Base-by-base conservation (phyloP, 768 basidiomycete species). In the Botryobasidium botryosum region DNA sequence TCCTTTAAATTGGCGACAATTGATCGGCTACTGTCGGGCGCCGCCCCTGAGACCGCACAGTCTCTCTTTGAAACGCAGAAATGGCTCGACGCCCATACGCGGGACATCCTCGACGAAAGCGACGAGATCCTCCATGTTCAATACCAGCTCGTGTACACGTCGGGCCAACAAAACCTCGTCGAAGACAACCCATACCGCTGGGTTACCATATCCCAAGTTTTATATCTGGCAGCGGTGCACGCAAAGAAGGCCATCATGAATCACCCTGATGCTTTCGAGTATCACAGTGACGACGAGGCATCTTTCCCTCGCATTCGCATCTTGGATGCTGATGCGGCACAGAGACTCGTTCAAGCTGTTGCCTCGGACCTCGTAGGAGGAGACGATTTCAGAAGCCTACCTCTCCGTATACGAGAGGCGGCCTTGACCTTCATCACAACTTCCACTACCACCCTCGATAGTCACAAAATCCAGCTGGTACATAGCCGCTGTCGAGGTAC, bases 121-220 rank as follows among this genome's bases (percentile, higher is more conserved):
- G 40, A 47, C 10, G 50, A 73, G 36, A 61, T 71, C 23, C 59
- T 72, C 4, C 62, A 65, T 41, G 62, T 65, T 33, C 59, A 62
- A 0, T 70, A 72, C 50, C 69, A 71, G 46, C 53, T 72, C 8
- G 57, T 72, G 3, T 72, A 71, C 40, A 67, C 70, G 0, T 53
- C 63, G 25, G 68, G 67, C 35, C 29, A 55, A 4, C 65, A 65
- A 36, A 48, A 32, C 15, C 53, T 60, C 1, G 40, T 69, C n/a
- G 63, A 71, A 33, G 59, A 60, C 36, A 59, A 59, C 35, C 67
- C 68, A 3, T 54, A 63, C 35, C 63, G 69, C 13, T 72, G 70
- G 70, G 51, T 45, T 1, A 63, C 57, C 4, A 57, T 58, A 0
- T 66, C 70, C 48, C 56, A 64, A 8, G 43, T 69, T 10, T 42